Percentiles rank a stretch among this genome's conserved stretches.
Conservation (phyloP, 352 stramenopile species). For the Globisporangium canariense region DNA sequence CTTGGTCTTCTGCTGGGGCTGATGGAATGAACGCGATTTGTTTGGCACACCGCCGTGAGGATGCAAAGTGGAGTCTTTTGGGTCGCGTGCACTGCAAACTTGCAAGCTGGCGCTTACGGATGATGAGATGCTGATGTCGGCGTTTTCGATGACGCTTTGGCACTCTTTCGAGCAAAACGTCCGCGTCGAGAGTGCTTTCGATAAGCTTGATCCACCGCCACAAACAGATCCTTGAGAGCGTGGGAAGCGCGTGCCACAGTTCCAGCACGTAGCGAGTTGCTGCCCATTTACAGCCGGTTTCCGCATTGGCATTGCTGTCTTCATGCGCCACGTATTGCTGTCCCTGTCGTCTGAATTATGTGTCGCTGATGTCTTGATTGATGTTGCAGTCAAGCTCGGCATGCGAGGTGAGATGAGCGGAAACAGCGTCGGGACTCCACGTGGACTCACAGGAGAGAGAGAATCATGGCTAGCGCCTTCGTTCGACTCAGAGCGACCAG, state of each 20-base stretch:
- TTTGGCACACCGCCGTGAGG: not conserved
- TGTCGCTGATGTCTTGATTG: conserved; percentile 5
- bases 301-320: conserved; percentile 19
- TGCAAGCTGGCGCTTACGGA: conserved; percentile 30
- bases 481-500: conserved; percentile 4
- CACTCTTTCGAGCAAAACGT: conserved; percentile 41
- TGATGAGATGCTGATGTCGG: conserved; percentile 40
- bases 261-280: conserved; percentile 56
- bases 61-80: not conserved
- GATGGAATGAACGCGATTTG: conserved; percentile 4
- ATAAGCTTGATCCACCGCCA: conserved; percentile 9
- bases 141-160: conserved; percentile 30
- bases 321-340: conserved; percentile 10
- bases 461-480: not conserved
- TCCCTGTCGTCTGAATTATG: not conserved
- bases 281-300: conserved; percentile 29
- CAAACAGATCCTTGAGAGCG: conserved; percentile 21
- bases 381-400: conserved; percentile 9
- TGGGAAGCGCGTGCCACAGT: conserved; percentile 54
- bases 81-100: not conserved
- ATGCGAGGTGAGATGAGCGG: conserved; percentile 28
- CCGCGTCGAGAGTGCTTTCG: conserved; percentile 22
- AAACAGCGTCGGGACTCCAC: conserved; percentile 16
- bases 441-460: not conserved
- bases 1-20: conserved; percentile 12